These are phyloP conservation scores for Brassica cretica DNA, from an alignment of 345 rosid species.

Conservation along the genomic window DNA sequence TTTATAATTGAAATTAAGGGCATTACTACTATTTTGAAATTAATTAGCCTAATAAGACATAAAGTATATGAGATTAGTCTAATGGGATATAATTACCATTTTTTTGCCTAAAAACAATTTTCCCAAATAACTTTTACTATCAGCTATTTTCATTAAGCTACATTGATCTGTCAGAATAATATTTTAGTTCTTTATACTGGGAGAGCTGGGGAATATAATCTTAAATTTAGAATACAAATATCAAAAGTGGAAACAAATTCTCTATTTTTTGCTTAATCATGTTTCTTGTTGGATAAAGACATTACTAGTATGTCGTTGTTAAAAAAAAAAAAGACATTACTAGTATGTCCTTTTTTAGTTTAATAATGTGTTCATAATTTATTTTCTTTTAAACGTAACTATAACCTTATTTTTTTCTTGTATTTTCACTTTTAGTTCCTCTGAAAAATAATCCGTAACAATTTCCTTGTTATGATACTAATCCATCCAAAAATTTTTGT, in stretches of 20 bases:
- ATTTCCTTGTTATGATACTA: no score
- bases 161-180: neutral
- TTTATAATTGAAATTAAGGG: no score
- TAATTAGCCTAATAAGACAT: no score
- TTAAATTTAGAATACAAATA: neutral
- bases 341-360: neutral
- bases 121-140: neutral
- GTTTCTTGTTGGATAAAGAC: neutral
- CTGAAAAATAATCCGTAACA: no score
- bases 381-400: neutral
- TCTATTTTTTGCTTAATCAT: neutral
- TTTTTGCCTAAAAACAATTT: no score
- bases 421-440: neutral
- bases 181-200: neutral
- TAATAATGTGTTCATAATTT: neutral
- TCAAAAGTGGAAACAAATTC: neutral
- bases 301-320: neutral
- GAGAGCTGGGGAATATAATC: neutral
- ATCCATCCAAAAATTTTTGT: no score
- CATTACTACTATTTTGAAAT: no score
- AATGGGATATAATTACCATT: no score
- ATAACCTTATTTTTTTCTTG: neutral
- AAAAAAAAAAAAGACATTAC: no score
- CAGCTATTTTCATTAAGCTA: neutral
- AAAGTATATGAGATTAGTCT: no score